Conservation (phyloP, 2,329 filamentous ascomycete genomes). For the Microcyclosporella mali region DNA sequence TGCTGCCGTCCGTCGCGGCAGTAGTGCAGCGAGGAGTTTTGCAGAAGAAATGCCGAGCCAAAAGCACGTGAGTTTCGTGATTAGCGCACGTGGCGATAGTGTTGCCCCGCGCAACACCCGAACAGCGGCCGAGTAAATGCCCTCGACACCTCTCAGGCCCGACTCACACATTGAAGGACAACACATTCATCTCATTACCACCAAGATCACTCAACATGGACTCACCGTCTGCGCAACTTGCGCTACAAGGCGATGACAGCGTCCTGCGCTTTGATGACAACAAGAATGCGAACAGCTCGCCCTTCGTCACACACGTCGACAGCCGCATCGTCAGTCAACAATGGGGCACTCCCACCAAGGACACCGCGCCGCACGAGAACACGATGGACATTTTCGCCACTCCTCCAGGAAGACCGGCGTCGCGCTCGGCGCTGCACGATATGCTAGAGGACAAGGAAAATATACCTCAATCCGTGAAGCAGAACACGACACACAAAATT, state of each 20-base stretch:
- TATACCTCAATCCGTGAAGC: slow-evolving; percentile 15
- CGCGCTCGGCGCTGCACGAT: slow-evolving; percentile 3
- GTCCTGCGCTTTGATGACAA: slow-evolving; percentile 29
- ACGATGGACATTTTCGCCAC: slow-evolving; percentile 17
- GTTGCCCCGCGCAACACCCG: too few species aligned
- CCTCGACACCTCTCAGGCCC: too few species aligned
- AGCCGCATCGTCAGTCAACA: slow-evolving; percentile 28
- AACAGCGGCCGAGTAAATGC: too few species aligned
- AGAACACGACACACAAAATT: slow-evolving; percentile 18
- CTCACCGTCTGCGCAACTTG: slow-evolving; percentile 12
- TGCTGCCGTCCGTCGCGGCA: too few species aligned
- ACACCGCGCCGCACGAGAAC: slow-evolving; percentile 15
- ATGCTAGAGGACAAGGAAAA: slow-evolving; percentile 30
- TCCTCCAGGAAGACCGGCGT: slow-evolving; percentile 8
- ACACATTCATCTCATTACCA: too few species aligned
- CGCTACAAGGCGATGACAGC: slow-evolving; percentile 15
- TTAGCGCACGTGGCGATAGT: too few species aligned
- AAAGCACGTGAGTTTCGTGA: too few species aligned
- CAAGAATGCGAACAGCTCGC: slow-evolving; percentile 39
- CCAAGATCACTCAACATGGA: slow-evolving; percentile 15
- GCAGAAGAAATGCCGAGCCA: too few species aligned
- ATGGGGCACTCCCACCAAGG: slow-evolving; percentile 18
- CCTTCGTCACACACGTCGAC: slow-evolving; percentile 43
- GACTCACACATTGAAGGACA: too few species aligned
- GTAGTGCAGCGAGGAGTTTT: too few species aligned